phyloP scores from a whole-genome alignment of 2,329 filamentous ascomycete species.

The Calonectria ilicicola region DNA sequence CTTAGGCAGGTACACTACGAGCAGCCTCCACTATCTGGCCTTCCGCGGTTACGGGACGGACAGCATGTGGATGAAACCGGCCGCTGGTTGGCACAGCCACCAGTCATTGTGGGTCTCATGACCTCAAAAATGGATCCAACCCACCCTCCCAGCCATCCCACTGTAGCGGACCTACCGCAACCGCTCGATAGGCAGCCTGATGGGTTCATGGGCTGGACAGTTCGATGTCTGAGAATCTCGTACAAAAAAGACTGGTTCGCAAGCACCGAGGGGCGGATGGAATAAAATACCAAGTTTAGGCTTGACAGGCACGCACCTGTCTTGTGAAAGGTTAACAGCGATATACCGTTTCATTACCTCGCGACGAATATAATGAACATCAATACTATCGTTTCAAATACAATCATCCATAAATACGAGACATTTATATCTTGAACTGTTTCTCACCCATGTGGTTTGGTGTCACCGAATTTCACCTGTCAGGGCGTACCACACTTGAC shows the following conservation, averaged over 20 bases:
- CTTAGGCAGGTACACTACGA: conserved; percentile 21
- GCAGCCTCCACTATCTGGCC: conserved; percentile 5
- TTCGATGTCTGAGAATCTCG: neutral
- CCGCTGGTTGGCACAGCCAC: conserved; percentile 21
- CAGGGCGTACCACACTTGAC: neutral
- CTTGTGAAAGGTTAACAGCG: neutral
- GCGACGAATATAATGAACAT: neutral
- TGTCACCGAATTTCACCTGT: neutral
- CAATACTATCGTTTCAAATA: neutral
- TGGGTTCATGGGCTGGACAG: neutral
- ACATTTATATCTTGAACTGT: neutral
- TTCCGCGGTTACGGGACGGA: conserved; percentile 2
- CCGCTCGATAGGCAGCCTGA: conserved; percentile 4
- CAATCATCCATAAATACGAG: neutral
- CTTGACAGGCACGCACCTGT: neutral
- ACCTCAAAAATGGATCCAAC: conserved; percentile 6
- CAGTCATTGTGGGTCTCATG: conserved; percentile 19
- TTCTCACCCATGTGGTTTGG: neutral
- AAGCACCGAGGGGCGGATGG: neutral
- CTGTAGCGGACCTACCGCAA: neutral
- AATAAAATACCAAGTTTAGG: too few relatives aligned
- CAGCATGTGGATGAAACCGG: conserved; percentile 2
- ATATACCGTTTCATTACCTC: neutral
- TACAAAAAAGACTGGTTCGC: neutral
- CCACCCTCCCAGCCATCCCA: conserved; percentile 5